phyloP scores from a whole-genome alignment of 1,284 basidiomycete genomes.

The Filobasidium uniguttulatum region DNA sequence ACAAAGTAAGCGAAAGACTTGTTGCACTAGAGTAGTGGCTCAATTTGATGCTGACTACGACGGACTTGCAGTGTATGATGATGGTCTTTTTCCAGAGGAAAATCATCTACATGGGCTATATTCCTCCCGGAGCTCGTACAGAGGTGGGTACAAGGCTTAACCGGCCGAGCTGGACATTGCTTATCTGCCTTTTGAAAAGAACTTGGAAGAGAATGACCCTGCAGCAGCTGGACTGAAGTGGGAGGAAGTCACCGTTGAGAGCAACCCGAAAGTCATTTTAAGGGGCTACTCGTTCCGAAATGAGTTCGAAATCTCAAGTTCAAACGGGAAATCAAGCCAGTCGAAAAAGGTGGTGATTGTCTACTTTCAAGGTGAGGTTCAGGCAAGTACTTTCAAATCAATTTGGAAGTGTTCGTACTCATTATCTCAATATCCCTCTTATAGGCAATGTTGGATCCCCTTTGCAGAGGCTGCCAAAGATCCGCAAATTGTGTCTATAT shows the following conservation, averaged over 20 bases:
- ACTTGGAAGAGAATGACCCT: constrained; percentile 1
- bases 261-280: constrained; percentile 20
- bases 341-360: constrained; percentile 27
- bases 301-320: not conserved
- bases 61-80: constrained; percentile 38
- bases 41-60: not conserved
- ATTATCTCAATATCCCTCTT: not conserved
- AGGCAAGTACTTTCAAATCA: no score
- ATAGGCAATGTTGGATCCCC: constrained; percentile 46
- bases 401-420: not conserved
- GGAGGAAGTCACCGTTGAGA: constrained; percentile 27
- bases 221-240: constrained; percentile 25
- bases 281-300: constrained; percentile 26
- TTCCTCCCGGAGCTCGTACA: constrained; percentile 38
- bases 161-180: no score
- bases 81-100: constrained; percentile 44
- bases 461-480: constrained; percentile 41
- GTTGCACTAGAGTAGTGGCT: not conserved
- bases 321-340: not conserved
- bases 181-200: not conserved
- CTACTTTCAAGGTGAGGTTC: constrained; percentile 37
- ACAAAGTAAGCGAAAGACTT: constrained; percentile 36
- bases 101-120: constrained; percentile 46
- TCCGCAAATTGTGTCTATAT: constrained; percentile 30
- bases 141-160: constrained; percentile 36